These are phyloP conservation scores for Fusarium neocosmosporiellum DNA, from an alignment of 2,329 filamentous ascomycete genomes.

Conservation along the genomic window DNA sequence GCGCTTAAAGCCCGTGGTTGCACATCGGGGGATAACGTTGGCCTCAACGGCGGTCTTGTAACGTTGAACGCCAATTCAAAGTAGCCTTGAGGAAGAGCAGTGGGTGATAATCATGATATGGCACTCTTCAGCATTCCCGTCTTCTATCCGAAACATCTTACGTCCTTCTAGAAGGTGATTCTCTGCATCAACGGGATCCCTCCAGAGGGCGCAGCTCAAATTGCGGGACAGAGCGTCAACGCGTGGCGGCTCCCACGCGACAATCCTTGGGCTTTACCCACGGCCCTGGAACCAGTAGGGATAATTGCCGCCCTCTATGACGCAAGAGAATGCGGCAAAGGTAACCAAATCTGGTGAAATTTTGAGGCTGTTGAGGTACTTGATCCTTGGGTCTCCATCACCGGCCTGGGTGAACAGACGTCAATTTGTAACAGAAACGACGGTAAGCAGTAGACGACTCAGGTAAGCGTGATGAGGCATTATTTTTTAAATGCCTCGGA, in stretches of 20 bases:
- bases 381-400: background rate
- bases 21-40: background rate
- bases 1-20: background rate
- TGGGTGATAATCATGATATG: background rate
- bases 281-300: background rate
- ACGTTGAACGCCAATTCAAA: background rate
- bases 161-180: background rate
- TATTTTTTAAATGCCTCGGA: background rate
- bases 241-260: background rate
- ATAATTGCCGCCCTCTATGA: background rate
- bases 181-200: background rate
- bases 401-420: background rate
- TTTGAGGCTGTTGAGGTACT: background rate
- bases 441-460: background rate
- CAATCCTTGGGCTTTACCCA: background rate
- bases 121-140: background rate
- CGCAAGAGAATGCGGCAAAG: background rate
- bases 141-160: background rate
- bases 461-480: background rate
- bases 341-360: background rate
- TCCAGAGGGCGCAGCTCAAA: background rate
- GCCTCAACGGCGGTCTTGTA: background rate
- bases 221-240: background rate
- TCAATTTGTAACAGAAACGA: constrained; percentile 3
- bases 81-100: background rate